phyloP scores from a whole-genome alignment of 106 monocot species.

The Phalaenopsis aphrodite region DNA sequence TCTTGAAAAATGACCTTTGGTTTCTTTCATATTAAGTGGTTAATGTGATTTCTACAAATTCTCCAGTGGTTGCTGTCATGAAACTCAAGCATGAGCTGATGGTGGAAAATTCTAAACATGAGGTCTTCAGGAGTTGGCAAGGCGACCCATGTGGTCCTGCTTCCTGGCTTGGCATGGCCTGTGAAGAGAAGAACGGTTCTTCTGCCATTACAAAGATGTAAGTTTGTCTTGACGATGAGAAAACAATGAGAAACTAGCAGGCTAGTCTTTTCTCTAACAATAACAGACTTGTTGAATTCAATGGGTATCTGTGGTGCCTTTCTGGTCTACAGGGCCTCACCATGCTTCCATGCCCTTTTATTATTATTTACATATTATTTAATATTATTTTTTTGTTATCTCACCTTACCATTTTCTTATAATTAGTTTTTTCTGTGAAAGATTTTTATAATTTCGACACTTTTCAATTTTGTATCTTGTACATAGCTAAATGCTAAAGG shows the following conservation, averaged over 20 bases:
- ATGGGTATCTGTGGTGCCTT: no score
- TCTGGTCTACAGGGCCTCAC: background rate
- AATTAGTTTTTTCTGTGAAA: background rate
- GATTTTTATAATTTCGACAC: background rate
- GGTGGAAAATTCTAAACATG: constrained; percentile 19
- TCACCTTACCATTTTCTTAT: background rate
- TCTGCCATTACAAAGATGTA: constrained; percentile 29
- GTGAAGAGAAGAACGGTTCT: constrained; percentile 14
- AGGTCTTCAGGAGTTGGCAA: constrained; percentile 20
- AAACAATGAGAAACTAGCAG: background rate
- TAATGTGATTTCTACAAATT: background rate
- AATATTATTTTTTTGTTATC: background rate
- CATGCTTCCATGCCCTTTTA: background rate
- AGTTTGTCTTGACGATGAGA: constrained; percentile 5
- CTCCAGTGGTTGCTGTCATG: constrained; percentile 20
- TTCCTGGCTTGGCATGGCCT: constrained; percentile 31
- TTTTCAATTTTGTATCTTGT: background rate
- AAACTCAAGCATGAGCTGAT: constrained; percentile 23
- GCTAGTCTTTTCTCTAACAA: background rate
- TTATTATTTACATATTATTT: background rate
- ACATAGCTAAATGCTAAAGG: background rate
- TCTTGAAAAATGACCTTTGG: background rate
- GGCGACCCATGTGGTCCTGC: constrained; percentile 34
- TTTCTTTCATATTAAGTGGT: background rate
- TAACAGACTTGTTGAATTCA: background rate